Conservation (phyloP, 2,329 filamentous ascomycete genomes). For the Rutstroemia sp. region DNA sequence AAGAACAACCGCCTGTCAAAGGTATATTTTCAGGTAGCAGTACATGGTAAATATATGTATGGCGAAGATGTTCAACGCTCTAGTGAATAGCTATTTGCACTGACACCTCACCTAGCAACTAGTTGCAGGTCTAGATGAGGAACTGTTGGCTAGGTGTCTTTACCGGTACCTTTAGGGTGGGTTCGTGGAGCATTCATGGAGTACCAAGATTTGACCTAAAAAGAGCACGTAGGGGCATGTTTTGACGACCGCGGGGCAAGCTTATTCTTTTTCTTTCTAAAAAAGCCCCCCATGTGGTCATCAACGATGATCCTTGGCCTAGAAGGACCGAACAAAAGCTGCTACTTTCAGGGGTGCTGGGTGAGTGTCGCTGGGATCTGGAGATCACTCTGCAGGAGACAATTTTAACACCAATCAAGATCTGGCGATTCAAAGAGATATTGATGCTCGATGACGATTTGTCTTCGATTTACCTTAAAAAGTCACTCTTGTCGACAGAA, state of each 20-base stretch:
- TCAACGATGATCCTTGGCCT: constrained; percentile 20
- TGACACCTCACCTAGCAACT: not conserved
- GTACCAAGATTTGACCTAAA: not conserved
- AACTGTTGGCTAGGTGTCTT: not conserved
- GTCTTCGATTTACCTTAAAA: not conserved
- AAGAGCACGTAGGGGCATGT: not conserved
- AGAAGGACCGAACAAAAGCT: constrained; percentile 7
- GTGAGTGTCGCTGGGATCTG: constrained; percentile 7
- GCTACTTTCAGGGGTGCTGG: constrained; percentile 2
- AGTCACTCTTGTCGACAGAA: no score
- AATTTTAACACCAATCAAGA: constrained; percentile 19
- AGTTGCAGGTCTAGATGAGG: no score
- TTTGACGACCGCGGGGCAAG: constrained; percentile 11
- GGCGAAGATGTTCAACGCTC: not conserved
- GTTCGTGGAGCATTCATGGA: no score
- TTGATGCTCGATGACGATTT: constrained; percentile 15
- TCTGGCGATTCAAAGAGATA: constrained; percentile 3
- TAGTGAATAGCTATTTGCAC: not conserved
- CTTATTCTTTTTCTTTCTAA: not conserved
- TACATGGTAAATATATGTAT: not conserved
- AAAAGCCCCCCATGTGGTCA: constrained; percentile 14
- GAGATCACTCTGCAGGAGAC: constrained; percentile 11
- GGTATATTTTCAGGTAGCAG: not conserved
- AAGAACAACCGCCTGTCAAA: constrained; percentile 1
- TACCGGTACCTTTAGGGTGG: no score